Percentiles rank a stretch among this genome's conserved stretches.
phyloP scores from a whole-genome alignment of 139 green algal species.

The Coelastrella sp. region DNA sequence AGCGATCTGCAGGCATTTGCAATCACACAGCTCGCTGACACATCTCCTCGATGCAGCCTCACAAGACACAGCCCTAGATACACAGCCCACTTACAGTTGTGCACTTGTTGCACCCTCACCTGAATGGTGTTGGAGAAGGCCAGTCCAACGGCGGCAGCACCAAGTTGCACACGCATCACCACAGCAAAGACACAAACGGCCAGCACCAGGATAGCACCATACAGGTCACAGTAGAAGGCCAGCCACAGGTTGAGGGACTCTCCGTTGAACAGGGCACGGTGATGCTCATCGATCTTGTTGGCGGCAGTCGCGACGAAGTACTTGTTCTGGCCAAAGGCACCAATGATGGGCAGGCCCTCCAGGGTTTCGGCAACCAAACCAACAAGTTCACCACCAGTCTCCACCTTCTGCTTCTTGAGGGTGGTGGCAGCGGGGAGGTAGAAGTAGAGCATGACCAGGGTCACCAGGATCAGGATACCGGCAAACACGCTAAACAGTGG shows the following conservation, averaged over 20 bases:
- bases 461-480: conserved; percentile 61
- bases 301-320: no score
- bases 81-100: no score
- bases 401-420: conserved; percentile 69
- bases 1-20: no score
- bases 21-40: no score
- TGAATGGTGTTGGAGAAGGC: neutral
- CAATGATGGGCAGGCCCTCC: no score
- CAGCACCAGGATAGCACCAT: conserved; percentile 59
- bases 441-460: conserved; percentile 63
- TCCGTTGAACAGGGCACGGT: conserved; percentile 64
- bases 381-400: conserved; percentile 61
- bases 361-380: conserved; percentile 66
- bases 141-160: conserved; percentile 63
- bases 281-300: neutral
- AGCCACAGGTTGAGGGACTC: conserved; percentile 52
- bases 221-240: no score
- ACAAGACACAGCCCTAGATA: no score
- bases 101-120: neutral
- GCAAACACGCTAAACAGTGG: conserved; percentile 68
- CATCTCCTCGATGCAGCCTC: no score
- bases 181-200: conserved; percentile 61
- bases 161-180: conserved; percentile 48
- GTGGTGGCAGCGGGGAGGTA: conserved; percentile 75
- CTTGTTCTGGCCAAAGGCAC: no score